Conservation (phyloP, 768 basidiomycete genomes). For the Rhizopogon sp. region DNA sequence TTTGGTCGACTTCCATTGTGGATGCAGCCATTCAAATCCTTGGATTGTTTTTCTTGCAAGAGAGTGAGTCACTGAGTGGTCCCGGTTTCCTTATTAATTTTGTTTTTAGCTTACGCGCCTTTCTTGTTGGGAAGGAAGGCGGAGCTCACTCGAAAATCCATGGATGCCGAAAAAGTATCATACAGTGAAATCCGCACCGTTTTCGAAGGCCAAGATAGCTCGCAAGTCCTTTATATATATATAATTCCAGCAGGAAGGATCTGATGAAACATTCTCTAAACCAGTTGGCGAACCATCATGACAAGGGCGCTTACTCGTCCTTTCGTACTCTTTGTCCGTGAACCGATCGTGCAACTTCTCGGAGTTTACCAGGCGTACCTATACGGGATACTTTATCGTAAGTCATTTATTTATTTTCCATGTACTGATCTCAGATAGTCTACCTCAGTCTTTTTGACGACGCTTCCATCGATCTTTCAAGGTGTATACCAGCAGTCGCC, state of each 20-base stretch:
- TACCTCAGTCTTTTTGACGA: constrained; percentile 57
- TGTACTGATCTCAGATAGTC: background rate
- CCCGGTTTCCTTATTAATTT: constrained; percentile 22
- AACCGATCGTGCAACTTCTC: constrained; percentile 63
- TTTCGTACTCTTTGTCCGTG: constrained; percentile 52
- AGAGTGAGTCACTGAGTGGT: constrained; percentile 41
- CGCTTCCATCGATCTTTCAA: constrained; percentile 54
- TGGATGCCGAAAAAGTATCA: constrained; percentile 44
- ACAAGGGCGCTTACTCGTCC: constrained; percentile 55
- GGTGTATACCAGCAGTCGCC: constrained; percentile 46
- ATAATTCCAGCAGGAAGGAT: background rate
- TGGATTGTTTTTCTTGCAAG: constrained; percentile 55
- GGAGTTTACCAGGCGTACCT: constrained; percentile 66
- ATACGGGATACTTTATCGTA: constrained; percentile 58
- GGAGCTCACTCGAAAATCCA: constrained; percentile 33
- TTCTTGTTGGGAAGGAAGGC: constrained; percentile 47
- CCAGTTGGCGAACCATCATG: constrained; percentile 51
- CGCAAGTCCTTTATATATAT: constrained; percentile 28
- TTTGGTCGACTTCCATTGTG: constrained; percentile 62
- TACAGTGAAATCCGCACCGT: constrained; percentile 41
- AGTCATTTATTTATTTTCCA: constrained; percentile 14
- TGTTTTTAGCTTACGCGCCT: constrained; percentile 20
- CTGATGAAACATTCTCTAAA: background rate
- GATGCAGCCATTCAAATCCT: constrained; percentile 48
- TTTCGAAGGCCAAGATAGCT: constrained; percentile 38